Evolutionary conservation across 129 eudicot species (phyloP).

Genomic region (Scalesia atractyloides): DNA sequence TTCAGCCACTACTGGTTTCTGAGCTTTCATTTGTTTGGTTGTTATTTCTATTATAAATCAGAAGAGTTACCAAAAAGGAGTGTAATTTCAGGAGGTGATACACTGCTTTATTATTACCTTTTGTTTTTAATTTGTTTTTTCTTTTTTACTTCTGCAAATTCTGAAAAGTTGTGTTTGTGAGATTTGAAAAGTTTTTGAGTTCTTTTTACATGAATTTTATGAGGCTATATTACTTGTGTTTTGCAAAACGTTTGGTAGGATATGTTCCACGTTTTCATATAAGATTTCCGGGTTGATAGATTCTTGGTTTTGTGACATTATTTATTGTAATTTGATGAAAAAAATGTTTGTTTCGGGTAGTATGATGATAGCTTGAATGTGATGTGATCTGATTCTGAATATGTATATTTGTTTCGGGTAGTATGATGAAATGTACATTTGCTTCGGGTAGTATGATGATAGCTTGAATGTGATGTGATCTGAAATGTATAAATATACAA

Average conservation of each 20-base stretch:
- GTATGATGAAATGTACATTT: no score
- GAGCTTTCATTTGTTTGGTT: constrained; percentile 22
- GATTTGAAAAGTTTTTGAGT: constrained; percentile 25
- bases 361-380: neutral
- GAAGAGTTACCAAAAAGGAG: constrained; percentile 7
- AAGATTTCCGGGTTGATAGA: neutral
- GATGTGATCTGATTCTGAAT: neutral
- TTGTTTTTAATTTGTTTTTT: neutral
- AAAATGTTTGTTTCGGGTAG: no score
- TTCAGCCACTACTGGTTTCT: constrained; percentile 45
- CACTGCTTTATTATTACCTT: constrained; percentile 8
- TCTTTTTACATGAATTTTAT: constrained; percentile 13
- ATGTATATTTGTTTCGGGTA: no score
- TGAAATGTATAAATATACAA: neutral
- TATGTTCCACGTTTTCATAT: neutral
- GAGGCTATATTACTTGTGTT: constrained; percentile 24
- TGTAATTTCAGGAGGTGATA: constrained; percentile 6
- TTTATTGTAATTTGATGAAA: no score
- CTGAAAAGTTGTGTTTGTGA: constrained; percentile 28
- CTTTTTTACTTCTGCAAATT: constrained; percentile 12
- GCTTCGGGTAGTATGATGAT: no score
- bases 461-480: neutral
- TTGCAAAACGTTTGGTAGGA: neutral
- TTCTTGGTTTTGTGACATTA: neutral
- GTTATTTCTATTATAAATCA: constrained; percentile 12